Base-by-base conservation (phyloP, 306 rosid species). In the Cicer pinnatifidum region DNA sequence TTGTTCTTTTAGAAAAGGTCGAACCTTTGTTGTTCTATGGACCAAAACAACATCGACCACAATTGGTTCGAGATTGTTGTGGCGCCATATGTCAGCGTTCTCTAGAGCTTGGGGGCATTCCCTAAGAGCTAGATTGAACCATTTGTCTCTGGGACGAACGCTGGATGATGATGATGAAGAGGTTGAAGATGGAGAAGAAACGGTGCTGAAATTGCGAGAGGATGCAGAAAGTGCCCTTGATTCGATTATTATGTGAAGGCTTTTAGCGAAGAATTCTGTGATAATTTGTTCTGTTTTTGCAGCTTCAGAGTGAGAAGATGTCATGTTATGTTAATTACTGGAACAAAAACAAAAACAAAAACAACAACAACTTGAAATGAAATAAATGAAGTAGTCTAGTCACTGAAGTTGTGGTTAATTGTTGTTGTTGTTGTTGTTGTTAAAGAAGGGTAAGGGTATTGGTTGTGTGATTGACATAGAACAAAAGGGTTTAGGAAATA, bases 121-220 rank as follows among this genome's bases (percentile, higher is more conserved):
- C 67, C 90, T 76, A 1, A 91, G 84, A 0, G 98, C 94, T 59
- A 93, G 75, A 85, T 93, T 91, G 78, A 93, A 93, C 97, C 97
- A 89, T 78, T 89, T 91, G 50, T 93, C 96, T 85, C 97, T 88
- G 0, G 91, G 92, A 78, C 92, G 75, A 82, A 89, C 86, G 16
- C 92, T 91, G 0, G 96, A 88, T 0, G 97, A 85, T 7, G 96
- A 89, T 0, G 93, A 85, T 0, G 92, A 78, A 4, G 97, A 88
- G 9, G 71, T 43, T 0, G 98, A 89, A 1, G 91, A 91, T 0
- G 94, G 96, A 1, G 98, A 91, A 0, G 87, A 69, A 10, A 84
- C 43, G 53, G 69, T 78, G 4, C 83, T 81, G 46, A 53, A 88
- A 83, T 89, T 89, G 6, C 90, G 90, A 1, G 97, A 93, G 9